Conservation (phyloP, 2,329 filamentous ascomycete species). For the Pseudogymnoascus sp. region DNA sequence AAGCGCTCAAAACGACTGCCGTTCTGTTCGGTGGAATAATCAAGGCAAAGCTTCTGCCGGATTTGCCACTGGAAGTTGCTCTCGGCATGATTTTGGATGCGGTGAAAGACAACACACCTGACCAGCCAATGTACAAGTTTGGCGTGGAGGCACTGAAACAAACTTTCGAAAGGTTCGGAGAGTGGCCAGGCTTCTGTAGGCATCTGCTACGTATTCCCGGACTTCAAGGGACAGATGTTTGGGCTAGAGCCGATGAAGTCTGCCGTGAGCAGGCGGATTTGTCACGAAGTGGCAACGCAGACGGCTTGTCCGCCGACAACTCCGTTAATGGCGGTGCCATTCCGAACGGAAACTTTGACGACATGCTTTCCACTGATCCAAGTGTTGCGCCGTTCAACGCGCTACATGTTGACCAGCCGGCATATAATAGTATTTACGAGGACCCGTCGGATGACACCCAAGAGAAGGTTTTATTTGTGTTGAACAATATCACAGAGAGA, state of each 20-base stretch:
- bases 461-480: slow-evolving; percentile 87
- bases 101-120: slow-evolving; percentile 72
- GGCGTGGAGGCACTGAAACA: slow-evolving; percentile 91
- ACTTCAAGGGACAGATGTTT: slow-evolving; percentile 77
- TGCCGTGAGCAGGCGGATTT: slow-evolving; percentile 59
- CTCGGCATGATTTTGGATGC: slow-evolving; percentile 97
- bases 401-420: slow-evolving; percentile 65
- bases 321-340: slow-evolving; percentile 42
- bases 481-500: slow-evolving; percentile 91
- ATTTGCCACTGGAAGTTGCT: slow-evolving; percentile 86
- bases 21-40: slow-evolving; percentile 96
- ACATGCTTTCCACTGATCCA: slow-evolving; percentile 50
- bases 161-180: slow-evolving; percentile 70
- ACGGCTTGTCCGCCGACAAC: slow-evolving; percentile 30
- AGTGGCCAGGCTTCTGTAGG: slow-evolving; percentile 94
- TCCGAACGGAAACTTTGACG: slow-evolving; percentile 65
- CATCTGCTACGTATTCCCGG: slow-evolving; percentile 75
- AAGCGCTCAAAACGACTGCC: slow-evolving; percentile 88
- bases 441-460: slow-evolving; percentile 79
- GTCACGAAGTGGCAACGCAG: slow-evolving; percentile 48
- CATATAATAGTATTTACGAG: slow-evolving; percentile 58
- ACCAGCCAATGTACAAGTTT: slow-evolving; percentile 96
- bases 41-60: slow-evolving; percentile 82
- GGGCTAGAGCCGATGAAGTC: slow-evolving; percentile 73
- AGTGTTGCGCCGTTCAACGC: slow-evolving; percentile 67